Percentiles rank a stretch among this genome's conserved stretches.
Evolutionary conservation across 495 filamentous ascomycete species (phyloP).

Genomic region (Tuber indicum): DNA sequence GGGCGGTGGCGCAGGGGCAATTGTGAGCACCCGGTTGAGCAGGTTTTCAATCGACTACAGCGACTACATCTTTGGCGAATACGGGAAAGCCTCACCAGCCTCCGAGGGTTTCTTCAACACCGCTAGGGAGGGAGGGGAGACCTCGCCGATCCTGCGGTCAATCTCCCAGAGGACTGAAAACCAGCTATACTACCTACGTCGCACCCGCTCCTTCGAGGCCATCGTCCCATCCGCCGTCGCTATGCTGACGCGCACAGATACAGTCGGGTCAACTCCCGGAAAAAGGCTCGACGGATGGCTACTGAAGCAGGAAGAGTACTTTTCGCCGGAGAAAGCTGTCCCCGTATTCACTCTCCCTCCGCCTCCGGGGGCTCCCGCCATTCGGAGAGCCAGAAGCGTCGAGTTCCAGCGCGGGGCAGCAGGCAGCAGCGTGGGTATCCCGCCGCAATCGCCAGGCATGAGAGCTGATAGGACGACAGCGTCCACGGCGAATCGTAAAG

Average conservation of each 20-base stretch:
- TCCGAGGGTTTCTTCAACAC: constrained; percentile 8
- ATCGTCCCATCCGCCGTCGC: constrained; percentile 13
- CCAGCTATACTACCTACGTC: constrained; percentile 1
- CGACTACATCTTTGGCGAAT: constrained; percentile 20
- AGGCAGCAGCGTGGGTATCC: background rate
- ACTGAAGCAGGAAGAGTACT: constrained; percentile 13
- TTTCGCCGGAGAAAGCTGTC: constrained; percentile 5
- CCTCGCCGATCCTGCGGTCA: constrained; percentile 13
- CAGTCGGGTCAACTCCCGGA: constrained; percentile 11
- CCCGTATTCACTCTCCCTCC: constrained; percentile 8
- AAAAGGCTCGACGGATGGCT: constrained; percentile 13
- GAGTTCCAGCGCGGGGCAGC: background rate
- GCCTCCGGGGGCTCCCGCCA: background rate
- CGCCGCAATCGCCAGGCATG: background rate
- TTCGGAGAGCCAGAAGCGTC: background rate
- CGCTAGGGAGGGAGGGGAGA: constrained; percentile 4
- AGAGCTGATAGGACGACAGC: constrained; percentile 6
- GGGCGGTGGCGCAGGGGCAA: background rate
- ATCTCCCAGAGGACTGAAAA: constrained; percentile 11
- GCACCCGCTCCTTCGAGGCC: constrained; percentile 21
- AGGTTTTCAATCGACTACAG: constrained; percentile 20
- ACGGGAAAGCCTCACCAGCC: constrained; percentile 11
- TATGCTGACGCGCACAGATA: constrained; percentile 10
- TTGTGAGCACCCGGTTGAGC: background rate
- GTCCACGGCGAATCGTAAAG: background rate